Percentiles rank a stretch among this genome's conserved stretches.
Conservation (phyloP, 2,329 filamentous ascomycete genomes). For the Colletotrichum agaves region DNA sequence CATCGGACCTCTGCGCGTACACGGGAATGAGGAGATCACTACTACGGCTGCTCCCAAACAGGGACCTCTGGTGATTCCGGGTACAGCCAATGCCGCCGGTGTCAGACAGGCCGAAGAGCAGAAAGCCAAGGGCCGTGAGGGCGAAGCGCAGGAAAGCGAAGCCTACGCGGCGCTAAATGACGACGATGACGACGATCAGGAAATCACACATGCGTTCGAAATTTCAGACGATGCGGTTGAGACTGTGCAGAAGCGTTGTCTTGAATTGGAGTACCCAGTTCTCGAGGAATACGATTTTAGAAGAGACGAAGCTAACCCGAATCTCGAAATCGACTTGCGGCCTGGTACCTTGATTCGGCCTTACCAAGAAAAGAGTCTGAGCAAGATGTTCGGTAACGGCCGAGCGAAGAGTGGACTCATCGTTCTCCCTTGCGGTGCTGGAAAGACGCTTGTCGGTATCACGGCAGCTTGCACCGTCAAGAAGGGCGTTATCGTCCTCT, state of each 20-base stretch:
- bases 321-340: conserved; percentile 91
- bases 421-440: conserved; percentile 93
- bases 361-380: conserved; percentile 97
- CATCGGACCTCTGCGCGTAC: conserved; percentile 82
- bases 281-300: conserved; percentile 98
- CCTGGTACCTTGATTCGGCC: conserved; percentile 90
- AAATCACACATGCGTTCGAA: conserved; percentile 93
- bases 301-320: conserved; percentile 89
- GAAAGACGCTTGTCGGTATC: conserved; percentile 98
- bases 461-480: conserved; percentile 98
- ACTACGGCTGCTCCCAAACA: conserved; percentile 87
- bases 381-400: conserved; percentile 99
- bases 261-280: conserved; percentile 86
- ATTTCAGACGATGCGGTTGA: conserved; percentile 86
- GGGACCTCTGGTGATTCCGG: conserved; percentile 89
- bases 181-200: conserved; percentile 86
- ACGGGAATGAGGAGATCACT: conserved; percentile 77
- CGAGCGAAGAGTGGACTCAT: conserved; percentile 98
- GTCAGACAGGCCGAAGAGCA: conserved; percentile 75
- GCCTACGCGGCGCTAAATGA: conserved; percentile 81
- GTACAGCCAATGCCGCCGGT: conserved; percentile 91
- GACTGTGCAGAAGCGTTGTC: conserved; percentile 87
- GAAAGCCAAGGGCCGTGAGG: conserved; percentile 57
- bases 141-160: conserved; percentile 69
- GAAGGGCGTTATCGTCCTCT: conserved; percentile 94